A percentile compares a stretch with the other conserved stretches of the same genome.
Conservation (phyloP, 2,329 filamentous ascomycete genomes). For the Blastomyces parvus region DNA sequence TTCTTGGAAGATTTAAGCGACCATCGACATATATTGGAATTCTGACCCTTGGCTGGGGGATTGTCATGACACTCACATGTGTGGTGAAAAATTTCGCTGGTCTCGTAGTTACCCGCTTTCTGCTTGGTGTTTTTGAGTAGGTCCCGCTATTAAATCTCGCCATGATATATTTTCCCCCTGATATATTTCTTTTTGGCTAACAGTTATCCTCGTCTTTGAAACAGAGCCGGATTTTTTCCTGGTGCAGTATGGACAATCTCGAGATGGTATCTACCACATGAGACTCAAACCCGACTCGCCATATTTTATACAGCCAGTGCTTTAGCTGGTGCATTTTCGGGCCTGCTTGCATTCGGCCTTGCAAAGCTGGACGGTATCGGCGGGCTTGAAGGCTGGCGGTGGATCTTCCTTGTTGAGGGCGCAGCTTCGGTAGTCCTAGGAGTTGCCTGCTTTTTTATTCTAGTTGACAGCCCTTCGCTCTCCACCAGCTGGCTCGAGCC, state of each 20-base stretch:
- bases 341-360: conserved; percentile 74
- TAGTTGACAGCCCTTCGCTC: conserved; percentile 32
- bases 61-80: conserved; percentile 33
- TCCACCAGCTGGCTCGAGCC: conserved; percentile 30
- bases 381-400: conserved; percentile 7
- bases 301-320: conserved; percentile 80
- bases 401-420: conserved; percentile 50
- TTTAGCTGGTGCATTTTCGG: conserved; percentile 74
- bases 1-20: conserved; percentile 24
- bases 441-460: conserved; percentile 15
- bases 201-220: not conserved
- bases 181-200: not conserved
- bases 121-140: conserved; percentile 33
- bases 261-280: conserved; percentile 72
- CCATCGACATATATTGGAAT: conserved; percentile 37
- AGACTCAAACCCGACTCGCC: conserved; percentile 70
- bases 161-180: not conserved
- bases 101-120: conserved; percentile 29
- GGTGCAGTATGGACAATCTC: conserved; percentile 72
- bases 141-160: conserved; percentile 5
- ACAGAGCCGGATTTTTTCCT: conserved; percentile 47
- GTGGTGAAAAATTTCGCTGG: conserved; percentile 31
- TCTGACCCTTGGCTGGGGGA: conserved; percentile 26
- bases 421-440: conserved; percentile 60
- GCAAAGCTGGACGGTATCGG: conserved; percentile 71